Evolutionary conservation across 1,139 yeast genomes (phyloP).

Genomic region (Candida sanyaensis): DNA sequence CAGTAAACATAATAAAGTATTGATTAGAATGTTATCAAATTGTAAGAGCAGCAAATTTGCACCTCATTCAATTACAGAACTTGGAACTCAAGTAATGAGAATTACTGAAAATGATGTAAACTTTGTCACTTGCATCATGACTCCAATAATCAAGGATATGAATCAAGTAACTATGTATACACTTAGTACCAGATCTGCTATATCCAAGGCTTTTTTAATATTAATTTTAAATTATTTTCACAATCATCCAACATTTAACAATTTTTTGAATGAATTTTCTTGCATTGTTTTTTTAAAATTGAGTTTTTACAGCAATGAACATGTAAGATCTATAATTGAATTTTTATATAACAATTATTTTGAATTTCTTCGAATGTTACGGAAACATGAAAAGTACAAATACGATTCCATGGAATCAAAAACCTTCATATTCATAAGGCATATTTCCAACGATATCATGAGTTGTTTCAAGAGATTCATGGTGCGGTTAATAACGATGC

Average conservation of each 20-base stretch:
- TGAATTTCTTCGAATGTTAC: constrained; percentile 11
- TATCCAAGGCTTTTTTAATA: constrained; percentile 7
- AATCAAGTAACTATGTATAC: constrained; percentile 4
- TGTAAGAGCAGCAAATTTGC: neutral
- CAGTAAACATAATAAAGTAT: constrained; percentile 7
- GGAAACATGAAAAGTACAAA: constrained; percentile 13
- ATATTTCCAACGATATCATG: neutral
- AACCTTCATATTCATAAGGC: constrained; percentile 3
- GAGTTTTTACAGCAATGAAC: constrained; percentile 11
- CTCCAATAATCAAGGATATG: constrained; percentile 1
- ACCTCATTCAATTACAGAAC: constrained; percentile 1
- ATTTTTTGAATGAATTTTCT: constrained; percentile 7
- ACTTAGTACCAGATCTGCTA: constrained; percentile 3
- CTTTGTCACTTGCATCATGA: neutral
- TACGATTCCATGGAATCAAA: constrained; percentile 16
- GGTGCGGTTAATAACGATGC: neutral
- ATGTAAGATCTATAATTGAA: constrained; percentile 11
- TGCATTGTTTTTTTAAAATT: constrained; percentile 11
- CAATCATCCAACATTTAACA: constrained; percentile 11
- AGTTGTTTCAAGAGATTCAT: neutral
- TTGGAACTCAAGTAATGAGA: constrained; percentile 10
- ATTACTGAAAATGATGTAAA: neutral
- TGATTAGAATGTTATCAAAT: constrained; percentile 5
- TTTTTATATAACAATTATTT: constrained; percentile 16
- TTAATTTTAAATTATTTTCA: constrained; percentile 11